Conservation (phyloP, 305 asterid species). For the Solanum hybrid region DNA sequence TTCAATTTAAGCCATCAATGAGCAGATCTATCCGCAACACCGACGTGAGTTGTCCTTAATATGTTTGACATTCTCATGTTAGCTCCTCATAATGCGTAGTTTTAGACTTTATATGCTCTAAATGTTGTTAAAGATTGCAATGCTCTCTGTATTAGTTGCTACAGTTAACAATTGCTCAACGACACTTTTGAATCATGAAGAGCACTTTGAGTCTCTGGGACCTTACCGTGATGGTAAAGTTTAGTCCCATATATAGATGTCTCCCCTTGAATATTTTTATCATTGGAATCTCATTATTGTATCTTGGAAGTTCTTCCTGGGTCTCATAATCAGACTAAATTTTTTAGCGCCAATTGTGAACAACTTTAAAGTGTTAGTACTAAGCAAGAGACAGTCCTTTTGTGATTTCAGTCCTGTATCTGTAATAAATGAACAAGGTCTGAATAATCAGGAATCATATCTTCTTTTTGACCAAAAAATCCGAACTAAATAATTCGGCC, state of each 20-base stretch:
- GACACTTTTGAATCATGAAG: background rate
- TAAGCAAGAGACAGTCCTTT: background rate
- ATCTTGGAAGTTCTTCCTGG: background rate
- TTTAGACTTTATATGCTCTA: background rate
- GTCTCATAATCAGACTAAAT: background rate
- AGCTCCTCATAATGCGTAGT: background rate
- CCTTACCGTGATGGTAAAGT: background rate
- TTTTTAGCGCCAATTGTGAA: background rate
- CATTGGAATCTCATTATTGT: background rate
- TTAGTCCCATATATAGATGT: background rate
- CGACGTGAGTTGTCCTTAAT: conserved; percentile 38
- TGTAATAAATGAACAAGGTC: background rate
- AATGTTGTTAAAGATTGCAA: background rate
- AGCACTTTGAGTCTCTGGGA: background rate
- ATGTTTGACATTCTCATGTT: background rate
- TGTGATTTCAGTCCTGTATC: background rate
- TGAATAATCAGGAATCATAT: background rate
- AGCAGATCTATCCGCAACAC: conserved; percentile 29
- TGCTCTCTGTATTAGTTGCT: background rate
- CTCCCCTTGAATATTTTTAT: background rate
- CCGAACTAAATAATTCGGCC: background rate
- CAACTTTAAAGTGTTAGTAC: background rate
- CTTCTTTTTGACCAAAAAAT: background rate
- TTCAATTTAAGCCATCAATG: conserved; percentile 27
- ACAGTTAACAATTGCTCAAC: background rate